phyloP scores from a whole-genome alignment of 495 filamentous ascomycete genomes.

The Hypoxylon lienhwacheense region DNA sequence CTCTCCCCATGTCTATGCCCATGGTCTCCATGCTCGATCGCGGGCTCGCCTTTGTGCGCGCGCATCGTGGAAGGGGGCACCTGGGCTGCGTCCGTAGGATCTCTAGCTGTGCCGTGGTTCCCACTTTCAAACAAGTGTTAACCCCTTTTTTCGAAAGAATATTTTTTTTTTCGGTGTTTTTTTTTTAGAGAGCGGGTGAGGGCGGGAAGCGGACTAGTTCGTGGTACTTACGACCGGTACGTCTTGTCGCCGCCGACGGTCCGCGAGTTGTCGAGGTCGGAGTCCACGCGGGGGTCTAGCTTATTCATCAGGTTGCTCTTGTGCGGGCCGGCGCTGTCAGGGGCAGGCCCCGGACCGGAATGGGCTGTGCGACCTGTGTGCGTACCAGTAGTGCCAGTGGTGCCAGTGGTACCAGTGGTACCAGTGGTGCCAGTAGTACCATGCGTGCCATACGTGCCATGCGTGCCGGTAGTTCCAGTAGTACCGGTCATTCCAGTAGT shows the following conservation, averaged over 20 bases:
- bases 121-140: conserved; percentile 15
- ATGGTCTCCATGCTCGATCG: conserved; percentile 43
- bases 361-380: conserved; percentile 15
- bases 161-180: neutral
- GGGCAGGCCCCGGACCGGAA: conserved; percentile 45
- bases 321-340: conserved; percentile 57
- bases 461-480: conserved; percentile 11
- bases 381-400: neutral
- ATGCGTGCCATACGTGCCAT: conserved; percentile 4
- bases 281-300: conserved; percentile 57
- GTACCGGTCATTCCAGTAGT: conserved; percentile 12
- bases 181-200: no score
- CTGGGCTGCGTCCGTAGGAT: conserved; percentile 52
- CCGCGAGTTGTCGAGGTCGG: conserved; percentile 49
- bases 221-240: conserved; percentile 49
- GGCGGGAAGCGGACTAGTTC: no score
- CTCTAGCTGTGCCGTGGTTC: conserved; percentile 26
- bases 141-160: no score
- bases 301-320: conserved; percentile 56
- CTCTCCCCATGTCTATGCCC: conserved; percentile 42
- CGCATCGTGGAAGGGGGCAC: conserved; percentile 51
- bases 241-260: conserved; percentile 52
- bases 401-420: conserved; percentile 21
- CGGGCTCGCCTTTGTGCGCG: conserved; percentile 43
- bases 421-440: conserved; percentile 9